Evolutionary conservation across 2,329 filamentous ascomycete species (phyloP).

Genomic region (Trichoderma harzianum): DNA sequence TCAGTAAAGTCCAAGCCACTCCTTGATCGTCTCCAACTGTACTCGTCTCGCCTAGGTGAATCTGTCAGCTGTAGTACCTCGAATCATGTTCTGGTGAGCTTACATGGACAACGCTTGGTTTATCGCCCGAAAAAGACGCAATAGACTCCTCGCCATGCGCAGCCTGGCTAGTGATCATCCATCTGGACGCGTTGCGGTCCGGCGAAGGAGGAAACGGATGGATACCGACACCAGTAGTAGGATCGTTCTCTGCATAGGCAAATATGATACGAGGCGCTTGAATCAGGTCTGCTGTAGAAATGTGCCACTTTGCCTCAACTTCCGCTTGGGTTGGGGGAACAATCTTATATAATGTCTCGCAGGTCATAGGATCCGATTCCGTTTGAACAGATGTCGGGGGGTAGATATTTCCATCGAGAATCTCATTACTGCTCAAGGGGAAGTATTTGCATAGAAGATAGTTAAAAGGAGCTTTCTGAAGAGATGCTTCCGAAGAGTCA

Average conservation of each 20-base stretch:
- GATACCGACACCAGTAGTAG: not conserved
- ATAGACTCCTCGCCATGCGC: not conserved
- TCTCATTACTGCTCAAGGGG: not conserved
- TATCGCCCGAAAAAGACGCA: not conserved
- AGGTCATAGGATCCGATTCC: not conserved
- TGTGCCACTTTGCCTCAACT: not conserved
- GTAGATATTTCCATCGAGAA: not conserved
- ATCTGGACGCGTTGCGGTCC: not conserved
- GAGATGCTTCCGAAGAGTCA: not conserved
- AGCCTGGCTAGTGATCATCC: not conserved
- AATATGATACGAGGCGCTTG: not conserved
- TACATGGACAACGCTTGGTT: not conserved
- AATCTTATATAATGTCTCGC: not conserved
- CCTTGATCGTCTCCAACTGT: not conserved
- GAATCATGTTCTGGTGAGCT: no score
- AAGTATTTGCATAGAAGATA: not conserved
- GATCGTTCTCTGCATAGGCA: not conserved
- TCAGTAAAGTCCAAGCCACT: not conserved
- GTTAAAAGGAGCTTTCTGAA: not conserved
- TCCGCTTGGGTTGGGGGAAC: not conserved
- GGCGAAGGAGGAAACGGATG: not conserved
- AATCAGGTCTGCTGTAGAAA: not conserved
- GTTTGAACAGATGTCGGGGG: not conserved
- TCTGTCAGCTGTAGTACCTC: not conserved
- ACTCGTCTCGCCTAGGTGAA: not conserved